Base-by-base conservation (phyloP, 1,139 yeast genomes). In the Geotrichum europaeum region DNA sequence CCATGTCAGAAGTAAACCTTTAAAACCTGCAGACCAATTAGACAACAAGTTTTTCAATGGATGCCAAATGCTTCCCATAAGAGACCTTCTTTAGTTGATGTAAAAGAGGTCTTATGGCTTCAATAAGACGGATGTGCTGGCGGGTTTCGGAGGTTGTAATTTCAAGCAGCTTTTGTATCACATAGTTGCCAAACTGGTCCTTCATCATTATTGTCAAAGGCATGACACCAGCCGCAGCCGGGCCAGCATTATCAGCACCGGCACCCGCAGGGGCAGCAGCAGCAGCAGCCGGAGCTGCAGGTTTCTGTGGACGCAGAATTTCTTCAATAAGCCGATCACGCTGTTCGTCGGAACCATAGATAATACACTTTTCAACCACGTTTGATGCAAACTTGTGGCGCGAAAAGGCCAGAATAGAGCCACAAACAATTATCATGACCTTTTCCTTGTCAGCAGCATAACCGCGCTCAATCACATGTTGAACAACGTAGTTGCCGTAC, bases 371-470 rank as follows among this genome's bases (percentile, higher is more conserved):
- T 74, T 95, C 99, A 68, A 94, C 96, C 34, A 95, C 99, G 74
- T 95, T 95, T 0, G 97, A 90, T 1, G 99, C 99, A 79, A 91
- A 95, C 74, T 95, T 95, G 77, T 95, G 99, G 68, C 90, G 87
- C 18, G 97, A 89, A 65, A 91, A 87, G 58, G 82, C 84, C 45
- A 94, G 89, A 57, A 94, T 85, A 43, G 89, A 84, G 34, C 79
- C 77, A 32, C 77, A 69, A 15, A 84, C 84, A 36, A 80, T 76
- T 28, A 74, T 76, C 58, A 85, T 77, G 53, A 87, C 81, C 57
- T 70, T 71, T 57, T 76, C 78, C 53, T 84, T 80, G 63, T 85
- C 86, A 34, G 76, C 76, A 2, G 78, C 74, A 34, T 80, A 80
- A 12, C 96, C 96, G 63, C 88, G 84, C 73, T 92, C 96, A 65